Conservation (phyloP, 2,329 filamentous ascomycete species). For the Xylariaceae sp. region DNA sequence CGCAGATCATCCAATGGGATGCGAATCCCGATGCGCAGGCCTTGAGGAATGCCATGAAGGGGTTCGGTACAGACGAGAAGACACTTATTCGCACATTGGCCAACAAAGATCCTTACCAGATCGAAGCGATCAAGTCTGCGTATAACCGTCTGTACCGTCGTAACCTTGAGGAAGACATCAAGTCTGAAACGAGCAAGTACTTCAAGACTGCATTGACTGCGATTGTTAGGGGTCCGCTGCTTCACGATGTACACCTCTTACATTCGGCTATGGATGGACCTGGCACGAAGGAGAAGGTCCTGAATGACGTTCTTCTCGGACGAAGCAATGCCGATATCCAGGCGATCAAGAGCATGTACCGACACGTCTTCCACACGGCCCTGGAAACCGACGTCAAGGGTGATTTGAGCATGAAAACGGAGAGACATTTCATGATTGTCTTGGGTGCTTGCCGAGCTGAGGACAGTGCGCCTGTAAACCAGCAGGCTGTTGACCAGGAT, state of each 20-base stretch:
- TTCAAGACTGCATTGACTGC: constrained; percentile 71
- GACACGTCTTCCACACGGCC: constrained; percentile 57
- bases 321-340: constrained; percentile 82
- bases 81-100: constrained; percentile 65
- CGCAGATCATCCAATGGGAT: constrained; percentile 65
- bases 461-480: constrained; percentile 68
- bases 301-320: constrained; percentile 81
- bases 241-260: constrained; percentile 67
- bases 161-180: constrained; percentile 68
- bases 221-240: constrained; percentile 71
- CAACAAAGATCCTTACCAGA: constrained; percentile 71
- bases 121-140: constrained; percentile 60
- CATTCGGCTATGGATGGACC: constrained; percentile 68
- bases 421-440: constrained; percentile 78
- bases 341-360: constrained; percentile 78
- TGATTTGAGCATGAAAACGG: constrained; percentile 82
- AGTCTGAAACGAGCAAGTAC: constrained; percentile 69
- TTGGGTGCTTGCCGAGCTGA: constrained; percentile 69
- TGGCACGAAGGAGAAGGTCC: constrained; percentile 78
- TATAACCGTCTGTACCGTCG: constrained; percentile 62
- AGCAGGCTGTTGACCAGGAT: constrained; percentile 68
- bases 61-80: constrained; percentile 84
- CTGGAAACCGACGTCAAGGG: constrained; percentile 68
- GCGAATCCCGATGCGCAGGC: constrained; percentile 63
- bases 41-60: constrained; percentile 82